phyloP scores from a whole-genome alignment of 2,329 filamentous ascomycete species.

The Cladophialophora immunda region DNA sequence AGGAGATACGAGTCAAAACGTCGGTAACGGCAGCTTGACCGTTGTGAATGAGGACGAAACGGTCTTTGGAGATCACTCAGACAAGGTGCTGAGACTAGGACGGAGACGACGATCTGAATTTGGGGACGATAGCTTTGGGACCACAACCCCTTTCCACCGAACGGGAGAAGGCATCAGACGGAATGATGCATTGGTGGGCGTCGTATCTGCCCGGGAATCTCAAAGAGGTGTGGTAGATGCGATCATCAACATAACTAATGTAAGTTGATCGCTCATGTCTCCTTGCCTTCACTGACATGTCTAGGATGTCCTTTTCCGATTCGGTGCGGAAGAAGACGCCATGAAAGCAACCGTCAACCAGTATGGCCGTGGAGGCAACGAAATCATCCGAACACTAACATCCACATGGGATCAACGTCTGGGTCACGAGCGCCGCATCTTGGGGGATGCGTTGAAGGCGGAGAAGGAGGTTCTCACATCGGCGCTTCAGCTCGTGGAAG shows the following conservation, averaged over 20 bases:
- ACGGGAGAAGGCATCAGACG: background rate
- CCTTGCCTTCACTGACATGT: conserved; percentile 12
- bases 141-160: conserved; percentile 9
- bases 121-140: conserved; percentile 19
- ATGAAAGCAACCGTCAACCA: conserved; percentile 24
- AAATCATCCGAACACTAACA: conserved; percentile 28
- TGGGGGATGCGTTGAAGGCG: conserved; percentile 9
- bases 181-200: background rate
- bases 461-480: conserved; percentile 25
- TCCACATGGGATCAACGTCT: conserved; percentile 34
- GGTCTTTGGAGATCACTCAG: conserved; percentile 13
- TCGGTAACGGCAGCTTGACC: conserved; percentile 26
- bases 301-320: conserved; percentile 35
- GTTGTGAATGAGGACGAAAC: conserved; percentile 26
- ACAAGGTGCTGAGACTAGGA: conserved; percentile 14
- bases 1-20: background rate
- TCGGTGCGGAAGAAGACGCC: conserved; percentile 34
- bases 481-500: conserved; percentile 21
- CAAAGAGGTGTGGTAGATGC: conserved; percentile 29
- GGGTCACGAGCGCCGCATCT: conserved; percentile 24
- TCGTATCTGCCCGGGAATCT: conserved; percentile 21
- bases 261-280: conserved; percentile 2
- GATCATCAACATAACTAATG: conserved; percentile 32
- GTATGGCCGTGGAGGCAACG: conserved; percentile 21
- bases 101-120: conserved; percentile 25